Evolutionary conservation across 345 rosid species (phyloP).

Genomic region (Passiflora organensis): DNA sequence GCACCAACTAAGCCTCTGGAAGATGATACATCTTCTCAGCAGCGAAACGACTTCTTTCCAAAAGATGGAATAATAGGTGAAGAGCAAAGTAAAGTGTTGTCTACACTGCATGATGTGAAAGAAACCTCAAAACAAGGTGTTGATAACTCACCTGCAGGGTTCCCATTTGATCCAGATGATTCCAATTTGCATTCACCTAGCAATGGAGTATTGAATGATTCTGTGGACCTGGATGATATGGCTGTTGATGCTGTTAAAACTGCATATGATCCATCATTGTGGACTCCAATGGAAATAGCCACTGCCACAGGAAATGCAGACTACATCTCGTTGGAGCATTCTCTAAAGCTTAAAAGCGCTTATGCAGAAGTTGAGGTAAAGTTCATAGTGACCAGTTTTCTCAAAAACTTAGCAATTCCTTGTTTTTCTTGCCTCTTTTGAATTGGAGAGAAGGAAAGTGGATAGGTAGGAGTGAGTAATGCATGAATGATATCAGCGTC

Average conservation of each 20-base stretch:
- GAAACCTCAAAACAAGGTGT: conserved; percentile 18
- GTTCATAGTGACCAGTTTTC: background rate
- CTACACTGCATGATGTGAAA: conserved; percentile 38
- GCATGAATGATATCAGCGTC: background rate
- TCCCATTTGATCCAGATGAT: conserved; percentile 14
- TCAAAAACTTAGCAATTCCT: too few relatives aligned
- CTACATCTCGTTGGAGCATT: conserved; percentile 53
- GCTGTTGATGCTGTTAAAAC: conserved; percentile 24
- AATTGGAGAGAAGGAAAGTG: background rate
- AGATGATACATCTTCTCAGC: conserved; percentile 29
- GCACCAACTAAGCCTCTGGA: conserved; percentile 34
- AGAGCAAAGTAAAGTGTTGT: conserved; percentile 45
- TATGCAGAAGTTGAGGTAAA: conserved; percentile 82
- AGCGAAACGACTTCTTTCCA: conserved; percentile 24
- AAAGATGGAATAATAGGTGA: conserved; percentile 37
- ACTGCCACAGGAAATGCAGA: conserved; percentile 73
- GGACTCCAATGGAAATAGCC: conserved; percentile 83
- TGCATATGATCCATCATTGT: conserved; percentile 55
- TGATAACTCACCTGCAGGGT: conserved; percentile 16
- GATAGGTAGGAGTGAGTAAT: background rate
- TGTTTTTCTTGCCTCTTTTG: background rate
- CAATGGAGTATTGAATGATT: conserved; percentile 26
- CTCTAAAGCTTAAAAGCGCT: conserved; percentile 65
- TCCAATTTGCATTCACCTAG: conserved; percentile 10
- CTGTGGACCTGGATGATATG: conserved; percentile 32